A percentile compares a stretch with the other conserved stretches of the same genome.
These are phyloP conservation scores for Penicillium sp. DNA, from an alignment of 2,329 filamentous ascomycete species.

Conservation along the genomic window DNA sequence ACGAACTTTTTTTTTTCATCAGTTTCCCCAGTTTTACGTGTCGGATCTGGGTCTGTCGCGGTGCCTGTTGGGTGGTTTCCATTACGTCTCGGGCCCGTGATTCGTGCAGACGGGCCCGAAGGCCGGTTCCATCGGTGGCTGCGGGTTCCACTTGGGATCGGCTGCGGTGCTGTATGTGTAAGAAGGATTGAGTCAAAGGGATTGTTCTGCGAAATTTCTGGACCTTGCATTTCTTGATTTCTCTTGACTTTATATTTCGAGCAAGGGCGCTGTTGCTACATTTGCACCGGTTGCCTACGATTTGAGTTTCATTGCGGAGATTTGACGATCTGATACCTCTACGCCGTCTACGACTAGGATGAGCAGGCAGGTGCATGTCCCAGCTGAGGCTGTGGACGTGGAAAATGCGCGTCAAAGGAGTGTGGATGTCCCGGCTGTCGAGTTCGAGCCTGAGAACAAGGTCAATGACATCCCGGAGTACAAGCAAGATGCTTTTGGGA, in stretches of 20 bases:
- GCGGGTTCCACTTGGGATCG: conserved; percentile 7
- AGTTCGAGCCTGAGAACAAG: conserved; percentile 21
- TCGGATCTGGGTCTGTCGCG: background rate
- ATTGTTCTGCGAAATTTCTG: conserved; percentile 2
- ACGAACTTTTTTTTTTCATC: conserved; percentile 10
- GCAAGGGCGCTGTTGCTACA: no score
- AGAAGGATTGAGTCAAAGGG: conserved; percentile 10
- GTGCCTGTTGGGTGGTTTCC: conserved; percentile 9
- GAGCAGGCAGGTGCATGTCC: conserved; percentile 3
- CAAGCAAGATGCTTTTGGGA: conserved; percentile 41
- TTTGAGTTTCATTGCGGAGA: background rate
- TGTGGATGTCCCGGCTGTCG: background rate
- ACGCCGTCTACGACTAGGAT: background rate
- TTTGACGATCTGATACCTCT: background rate
- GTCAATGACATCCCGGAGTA: conserved; percentile 18
- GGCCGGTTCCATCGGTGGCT: conserved; percentile 3
- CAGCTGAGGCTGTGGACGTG: conserved; percentile 1
- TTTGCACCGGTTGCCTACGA: background rate
- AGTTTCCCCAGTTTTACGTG: conserved; percentile 17
- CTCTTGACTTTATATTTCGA: background rate
- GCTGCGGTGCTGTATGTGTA: background rate
- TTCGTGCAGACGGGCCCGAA: conserved; percentile 14
- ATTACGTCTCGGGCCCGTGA: conserved; percentile 20
- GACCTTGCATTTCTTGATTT: background rate
- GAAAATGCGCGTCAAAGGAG: background rate